phyloP scores from a whole-genome alignment of 164 flowering plant genomes.

The Vitis cinerea region DNA sequence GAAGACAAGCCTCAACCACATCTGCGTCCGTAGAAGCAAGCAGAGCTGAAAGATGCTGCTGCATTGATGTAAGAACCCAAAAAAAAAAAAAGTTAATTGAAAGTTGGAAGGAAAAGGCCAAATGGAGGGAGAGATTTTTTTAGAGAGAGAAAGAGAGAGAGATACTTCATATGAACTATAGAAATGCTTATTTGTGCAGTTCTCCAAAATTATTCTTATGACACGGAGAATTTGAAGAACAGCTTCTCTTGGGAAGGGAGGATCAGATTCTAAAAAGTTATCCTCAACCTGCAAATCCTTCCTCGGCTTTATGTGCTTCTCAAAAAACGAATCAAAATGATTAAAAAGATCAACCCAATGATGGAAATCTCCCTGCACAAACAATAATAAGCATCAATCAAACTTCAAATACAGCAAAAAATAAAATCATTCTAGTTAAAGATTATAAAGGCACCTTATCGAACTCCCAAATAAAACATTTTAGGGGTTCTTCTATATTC shows the following conservation, averaged over 20 bases:
- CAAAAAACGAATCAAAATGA: conserved; percentile 91
- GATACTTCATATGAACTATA: conserved; percentile 85
- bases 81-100: conserved; percentile 4
- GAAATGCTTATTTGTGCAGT: conserved; percentile 87
- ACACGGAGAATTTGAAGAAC: conserved; percentile 90
- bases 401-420: neutral
- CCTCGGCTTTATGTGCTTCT: conserved; percentile 73
- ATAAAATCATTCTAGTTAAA: neutral
- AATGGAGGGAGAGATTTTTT: neutral
- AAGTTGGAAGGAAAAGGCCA: neutral
- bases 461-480: conserved; percentile 79
- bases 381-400: conserved; percentile 11
- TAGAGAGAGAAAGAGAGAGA: neutral
- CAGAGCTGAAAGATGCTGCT: conserved; percentile 83
- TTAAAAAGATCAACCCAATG: conserved; percentile 95
- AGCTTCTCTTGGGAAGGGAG: conserved; percentile 83
- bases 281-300: conserved; percentile 87
- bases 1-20: conserved; percentile 84
- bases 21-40: conserved; percentile 93
- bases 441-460: conserved; percentile 59
- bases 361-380: conserved; percentile 89
- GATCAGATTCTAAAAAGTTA: conserved; percentile 64
- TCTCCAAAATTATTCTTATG: conserved; percentile 79
- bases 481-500: conserved; percentile 68
- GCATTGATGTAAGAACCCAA: conserved; percentile 28